phyloP scores from a whole-genome alignment of 2,329 filamentous ascomycete genomes.

The Drechmeria coniospora region DNA sequence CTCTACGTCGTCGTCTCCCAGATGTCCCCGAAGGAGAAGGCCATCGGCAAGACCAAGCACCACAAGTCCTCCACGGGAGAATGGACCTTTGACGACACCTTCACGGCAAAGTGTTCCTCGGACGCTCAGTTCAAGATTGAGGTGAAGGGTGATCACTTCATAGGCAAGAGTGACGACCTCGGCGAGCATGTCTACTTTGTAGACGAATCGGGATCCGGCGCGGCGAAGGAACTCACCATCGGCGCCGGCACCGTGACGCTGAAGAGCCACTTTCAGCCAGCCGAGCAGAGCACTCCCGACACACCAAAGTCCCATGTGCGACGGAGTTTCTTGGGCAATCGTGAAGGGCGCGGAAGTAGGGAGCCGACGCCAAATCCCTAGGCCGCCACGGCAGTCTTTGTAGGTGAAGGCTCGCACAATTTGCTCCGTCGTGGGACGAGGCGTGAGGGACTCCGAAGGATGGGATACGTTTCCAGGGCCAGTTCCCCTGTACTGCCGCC shows the following conservation, averaged over 20 bases:
- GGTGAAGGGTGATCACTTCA: slow-evolving; percentile 72
- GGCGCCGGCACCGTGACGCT: slow-evolving; percentile 59
- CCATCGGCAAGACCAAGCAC: slow-evolving; percentile 84
- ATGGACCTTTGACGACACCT: slow-evolving; percentile 61
- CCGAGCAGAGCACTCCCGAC: slow-evolving; percentile 28
- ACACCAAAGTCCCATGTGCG: slow-evolving; percentile 33
- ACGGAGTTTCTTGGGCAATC: slow-evolving; percentile 40
- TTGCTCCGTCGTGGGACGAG: not conserved
- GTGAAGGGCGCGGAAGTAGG: slow-evolving; percentile 26
- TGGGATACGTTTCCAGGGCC: not conserved
- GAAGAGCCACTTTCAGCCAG: slow-evolving; percentile 52
- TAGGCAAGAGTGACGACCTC: slow-evolving; percentile 68
- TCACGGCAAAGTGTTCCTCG: slow-evolving; percentile 62
- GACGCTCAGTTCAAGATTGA: slow-evolving; percentile 77
- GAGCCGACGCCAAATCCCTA: slow-evolving; percentile 26
- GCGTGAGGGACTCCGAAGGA: too few species aligned
- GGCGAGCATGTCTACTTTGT: slow-evolving; percentile 84
- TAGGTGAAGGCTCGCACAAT: slow-evolving; percentile 1
- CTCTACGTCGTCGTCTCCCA: slow-evolving; percentile 64
- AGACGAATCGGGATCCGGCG: slow-evolving; percentile 55
- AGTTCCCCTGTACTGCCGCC: too few species aligned
- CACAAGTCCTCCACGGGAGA: slow-evolving; percentile 55
- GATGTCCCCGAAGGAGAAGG: slow-evolving; percentile 53
- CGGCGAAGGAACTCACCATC: slow-evolving; percentile 59
- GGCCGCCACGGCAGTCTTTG: slow-evolving; percentile 6